Base-by-base conservation (phyloP, 345 rosid genomes). In the Eucalyptus tenuipes region DNA sequence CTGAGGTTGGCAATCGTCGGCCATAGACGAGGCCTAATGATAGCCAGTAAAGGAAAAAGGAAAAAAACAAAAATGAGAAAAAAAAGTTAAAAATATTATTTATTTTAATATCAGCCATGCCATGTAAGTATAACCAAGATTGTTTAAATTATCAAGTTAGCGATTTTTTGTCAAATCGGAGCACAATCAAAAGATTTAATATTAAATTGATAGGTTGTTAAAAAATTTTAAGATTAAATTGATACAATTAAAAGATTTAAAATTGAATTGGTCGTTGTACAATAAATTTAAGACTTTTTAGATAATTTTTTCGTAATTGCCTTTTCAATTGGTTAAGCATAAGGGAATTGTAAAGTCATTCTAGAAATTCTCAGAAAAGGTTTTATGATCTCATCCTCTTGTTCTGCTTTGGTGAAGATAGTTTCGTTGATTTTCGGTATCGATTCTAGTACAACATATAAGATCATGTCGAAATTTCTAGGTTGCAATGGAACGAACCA, bases 81-180 rank as follows among this genome's bases (percentile, higher is more conserved):
- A 52, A 49, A 16, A 18, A 3, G 9, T 52, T 7, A 1, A 52
- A 52, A 18, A 52, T 18, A 7, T 52, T 52, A 52, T 8, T 52
- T 2, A 52, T 1, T 20, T 52, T 52, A 18, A 20, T 52, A 52
- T 18, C 0, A 3, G 0, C 0, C 25, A 20, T 52, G 25, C 8
- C 22, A 18, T 20, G 25, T 52, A 52, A 10, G 1, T n/a, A 52
- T 1, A 52, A 52, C 5, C 8, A 1, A 9, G 1, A 8, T 52
- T 20, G 0, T 18, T 52, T 52, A 52, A 52, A 52, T 52, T 20
- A 10, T 20, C 25, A 3, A 0, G 0, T 52, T 52, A 20, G 25
- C 0, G 2, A 20, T 52, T 52, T 52, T 52, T 18, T 5, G 25
- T 52, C 25, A 52, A 52, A 52, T 52, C 10, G 1, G 1, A 48